Evolutionary conservation across 2,329 filamentous ascomycete genomes (phyloP), one percentile per base, ranked within the genome.

Genomic region (Trichoderma sp.): DNA sequence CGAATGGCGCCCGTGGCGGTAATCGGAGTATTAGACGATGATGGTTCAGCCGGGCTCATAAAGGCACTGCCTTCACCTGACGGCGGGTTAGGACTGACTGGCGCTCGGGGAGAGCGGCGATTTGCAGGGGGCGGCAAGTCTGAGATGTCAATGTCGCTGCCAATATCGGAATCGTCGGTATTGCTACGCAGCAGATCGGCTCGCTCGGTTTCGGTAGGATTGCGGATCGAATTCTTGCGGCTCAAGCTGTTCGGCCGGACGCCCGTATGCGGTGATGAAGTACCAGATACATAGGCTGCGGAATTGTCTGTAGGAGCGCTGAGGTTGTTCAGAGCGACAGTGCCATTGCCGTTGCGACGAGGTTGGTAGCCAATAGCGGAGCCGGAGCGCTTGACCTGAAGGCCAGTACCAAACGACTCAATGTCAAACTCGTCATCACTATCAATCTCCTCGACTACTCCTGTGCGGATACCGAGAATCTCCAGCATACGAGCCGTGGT

Each of bases 361-460:
- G 94, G 93, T 5, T 85, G 91, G 78, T 94, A 94, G 26, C 94
- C 95, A 70, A 97, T 89, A 15, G 88, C 93, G 28, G 87, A 88
- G 65, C 92, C 92, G 43, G 91, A 89, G 74, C 93, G 92, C 79
- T 97, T 96, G 76, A 92, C 91, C 77, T 95, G 97, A 8, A 92
- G 90, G 12, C 91, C 91, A 28, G 88, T 87, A 20, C 88, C 88
- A 66, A 92, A 90, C 13, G 86, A 84, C 80, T 98, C 96, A 73
- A 98, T 99, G 79, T 99, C 96, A 77, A 99, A 99, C 81, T 99
- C 96, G 79, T 99, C 96, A 79, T 99, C 96, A 58, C 94, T 97
- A 79, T 99, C 96, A 58, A 97, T 93, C 80, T 99, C 96, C 77
- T 99, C 96, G 0, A 98, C 93, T 0, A 99, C 95, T 0, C 96